Evolutionary conservation across 2,329 filamentous ascomycete species (phyloP).

Genomic region (Fusarium robinianum): DNA sequence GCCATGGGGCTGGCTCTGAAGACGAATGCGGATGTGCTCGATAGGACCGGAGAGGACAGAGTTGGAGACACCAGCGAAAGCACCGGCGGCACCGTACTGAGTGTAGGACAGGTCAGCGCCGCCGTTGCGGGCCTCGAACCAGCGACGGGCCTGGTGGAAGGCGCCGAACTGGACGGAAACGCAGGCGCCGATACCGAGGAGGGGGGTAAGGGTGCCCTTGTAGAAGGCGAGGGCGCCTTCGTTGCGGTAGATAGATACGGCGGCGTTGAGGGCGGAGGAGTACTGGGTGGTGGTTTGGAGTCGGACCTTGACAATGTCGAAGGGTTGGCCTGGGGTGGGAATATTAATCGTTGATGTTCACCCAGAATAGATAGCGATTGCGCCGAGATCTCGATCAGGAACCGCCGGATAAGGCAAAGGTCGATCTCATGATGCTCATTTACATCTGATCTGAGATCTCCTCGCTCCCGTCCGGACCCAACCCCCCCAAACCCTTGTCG

Average conservation of each 20-base stretch:
- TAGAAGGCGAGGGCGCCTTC: slow-evolving; percentile 94
- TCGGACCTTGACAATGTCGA: slow-evolving; percentile 96
- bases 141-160: slow-evolving; percentile 89
- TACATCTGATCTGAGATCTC: slow-evolving; percentile 14
- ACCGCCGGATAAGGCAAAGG: too few relatives aligned
- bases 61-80: slow-evolving; percentile 92
- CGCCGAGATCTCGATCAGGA: too few relatives aligned
- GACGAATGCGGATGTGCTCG: slow-evolving; percentile 93
- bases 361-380: too few relatives aligned
- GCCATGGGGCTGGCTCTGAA: slow-evolving; percentile 96
- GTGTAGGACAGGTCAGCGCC: slow-evolving; percentile 67
- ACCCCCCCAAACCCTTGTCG: background rate
- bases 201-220: slow-evolving; percentile 93
- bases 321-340: slow-evolving; percentile 62
- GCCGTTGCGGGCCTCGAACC: slow-evolving; percentile 78
- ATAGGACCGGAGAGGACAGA: slow-evolving; percentile 86
- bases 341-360: background rate
- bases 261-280: slow-evolving; percentile 77
- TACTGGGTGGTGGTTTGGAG: slow-evolving; percentile 88
- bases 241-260: slow-evolving; percentile 79
- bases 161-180: slow-evolving; percentile 98
- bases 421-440: slow-evolving; percentile 4
- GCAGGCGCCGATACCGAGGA: slow-evolving; percentile 95
- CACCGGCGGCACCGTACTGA: slow-evolving; percentile 89
- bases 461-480: too few relatives aligned